Conservation (phyloP, 345 rosid species). For the Balakata baccata region DNA sequence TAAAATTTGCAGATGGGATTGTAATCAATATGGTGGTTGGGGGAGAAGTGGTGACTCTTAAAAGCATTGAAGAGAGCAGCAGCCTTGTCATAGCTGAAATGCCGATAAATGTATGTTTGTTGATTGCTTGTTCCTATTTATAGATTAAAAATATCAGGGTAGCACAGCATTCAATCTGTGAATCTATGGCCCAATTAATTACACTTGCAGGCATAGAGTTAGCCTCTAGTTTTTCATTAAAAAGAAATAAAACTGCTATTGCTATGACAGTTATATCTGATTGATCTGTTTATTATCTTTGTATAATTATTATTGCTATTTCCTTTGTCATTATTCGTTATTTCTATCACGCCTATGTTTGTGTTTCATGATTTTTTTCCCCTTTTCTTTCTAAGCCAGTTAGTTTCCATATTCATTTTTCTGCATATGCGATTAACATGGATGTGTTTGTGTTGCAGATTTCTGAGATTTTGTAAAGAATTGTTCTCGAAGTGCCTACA, state of each 20-base stretch:
- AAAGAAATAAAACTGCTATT: not conserved
- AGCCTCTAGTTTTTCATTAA: not conserved
- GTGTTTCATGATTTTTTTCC: not conserved
- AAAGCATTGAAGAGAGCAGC: slow-evolving; percentile 72
- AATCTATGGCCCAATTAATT: slow-evolving; percentile 7
- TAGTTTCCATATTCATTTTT: not conserved
- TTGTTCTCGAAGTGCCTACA: slow-evolving; percentile 11
- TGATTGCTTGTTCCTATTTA: slow-evolving; percentile 1
- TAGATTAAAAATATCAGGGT: not conserved
- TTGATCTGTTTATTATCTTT: not conserved
- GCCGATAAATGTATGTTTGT: slow-evolving; percentile 71
- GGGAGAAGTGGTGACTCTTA: slow-evolving; percentile 79
- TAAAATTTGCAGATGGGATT: slow-evolving; percentile 66
- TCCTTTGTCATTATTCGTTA: not conserved
- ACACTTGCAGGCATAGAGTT: not conserved
- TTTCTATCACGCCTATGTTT: not conserved
- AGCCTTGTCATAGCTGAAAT: slow-evolving; percentile 68
- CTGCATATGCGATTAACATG: slow-evolving; percentile 13
- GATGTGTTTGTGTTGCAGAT: slow-evolving; percentile 48
- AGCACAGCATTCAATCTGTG: not conserved
- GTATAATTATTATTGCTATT: not conserved
- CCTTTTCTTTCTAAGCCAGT: not conserved
- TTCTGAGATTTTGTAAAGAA: slow-evolving; percentile 67
- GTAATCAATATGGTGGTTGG: slow-evolving; percentile 91
- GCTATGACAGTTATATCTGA: not conserved